Percentiles rank a stretch among this genome's conserved stretches.
Evolutionary conservation across 164 flowering plant genomes (phyloP).

Genomic region (Umbellularia californica): DNA sequence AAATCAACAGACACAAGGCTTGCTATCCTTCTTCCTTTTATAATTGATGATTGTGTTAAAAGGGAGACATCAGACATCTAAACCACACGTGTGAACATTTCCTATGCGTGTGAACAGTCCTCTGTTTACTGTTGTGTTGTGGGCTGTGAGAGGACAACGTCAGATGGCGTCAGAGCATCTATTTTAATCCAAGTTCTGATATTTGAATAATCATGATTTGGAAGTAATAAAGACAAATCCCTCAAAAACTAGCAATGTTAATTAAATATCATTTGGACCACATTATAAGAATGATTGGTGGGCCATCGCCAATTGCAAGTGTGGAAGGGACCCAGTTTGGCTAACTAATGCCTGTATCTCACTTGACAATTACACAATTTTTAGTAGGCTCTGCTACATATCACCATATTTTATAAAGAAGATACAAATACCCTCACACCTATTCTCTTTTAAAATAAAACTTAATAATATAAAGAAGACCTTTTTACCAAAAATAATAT

Average conservation of each 20-base stretch:
- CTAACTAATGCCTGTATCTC: too few relatives aligned
- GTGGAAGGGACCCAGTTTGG: too few relatives aligned
- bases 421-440: too few relatives aligned
- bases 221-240: not conserved
- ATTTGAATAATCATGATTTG: not conserved
- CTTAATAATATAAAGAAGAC: too few relatives aligned
- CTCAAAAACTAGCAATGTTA: not conserved
- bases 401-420: not conserved
- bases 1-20: not conserved
- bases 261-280: too few relatives aligned
- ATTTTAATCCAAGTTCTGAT: too few relatives aligned
- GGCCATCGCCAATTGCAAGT: not conserved
- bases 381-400: not conserved
- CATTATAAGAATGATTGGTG: too few relatives aligned
- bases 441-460: too few relatives aligned
- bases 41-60: not conserved
- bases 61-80: not conserved
- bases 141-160: not conserved
- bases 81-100: constrained; percentile 2
- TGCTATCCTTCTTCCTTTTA: constrained; percentile 5
- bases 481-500: too few relatives aligned
- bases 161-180: not conserved
- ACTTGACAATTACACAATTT: not conserved
- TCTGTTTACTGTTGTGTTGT: not conserved
- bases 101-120: constrained; percentile 1